phyloP scores from a whole-genome alignment of 345 rosid species.

The Schrenkiella parvula region DNA sequence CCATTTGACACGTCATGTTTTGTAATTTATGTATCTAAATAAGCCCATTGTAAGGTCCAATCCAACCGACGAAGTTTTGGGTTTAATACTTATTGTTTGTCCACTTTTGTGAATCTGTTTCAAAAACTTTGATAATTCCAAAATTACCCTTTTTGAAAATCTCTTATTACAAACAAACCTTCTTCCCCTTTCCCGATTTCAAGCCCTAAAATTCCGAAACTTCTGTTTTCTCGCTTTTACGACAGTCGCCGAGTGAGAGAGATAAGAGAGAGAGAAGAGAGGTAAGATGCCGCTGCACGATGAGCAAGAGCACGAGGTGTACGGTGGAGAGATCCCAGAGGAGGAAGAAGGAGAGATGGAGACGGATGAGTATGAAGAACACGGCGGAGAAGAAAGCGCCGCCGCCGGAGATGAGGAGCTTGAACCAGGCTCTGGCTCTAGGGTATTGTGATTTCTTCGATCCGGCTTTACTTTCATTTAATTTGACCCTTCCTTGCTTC shows the following conservation, averaged over 20 bases:
- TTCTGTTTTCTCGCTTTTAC: background rate
- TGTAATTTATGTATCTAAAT: background rate
- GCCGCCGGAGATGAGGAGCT: constrained; percentile 43
- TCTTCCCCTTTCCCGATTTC: constrained; percentile 11
- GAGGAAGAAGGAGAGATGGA: constrained; percentile 80
- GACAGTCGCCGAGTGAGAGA: constrained; percentile 31
- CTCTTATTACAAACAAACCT: background rate
- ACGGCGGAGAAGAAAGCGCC: constrained; percentile 42
- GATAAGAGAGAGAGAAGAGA: background rate
- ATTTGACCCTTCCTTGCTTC: background rate
- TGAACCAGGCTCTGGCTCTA: constrained; percentile 56
- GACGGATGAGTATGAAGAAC: constrained; percentile 50
- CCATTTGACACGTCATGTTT: background rate
- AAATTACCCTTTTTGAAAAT: background rate
- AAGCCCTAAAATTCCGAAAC: constrained; percentile 28
- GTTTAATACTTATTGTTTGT: too few relatives aligned
- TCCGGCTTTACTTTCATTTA: constrained; percentile 3
- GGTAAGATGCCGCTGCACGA: constrained; percentile 56
- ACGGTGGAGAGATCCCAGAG: constrained; percentile 83
- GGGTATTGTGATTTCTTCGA: constrained; percentile 36
- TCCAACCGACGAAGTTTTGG: background rate
- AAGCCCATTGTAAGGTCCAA: constrained; percentile 2
- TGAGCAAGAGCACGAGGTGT: constrained; percentile 82
- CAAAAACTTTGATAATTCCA: background rate
- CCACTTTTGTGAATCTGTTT: background rate